These are phyloP conservation scores for Ogataea minuta DNA, from an alignment of 805 yeast genomes.

Conservation along the genomic window DNA sequence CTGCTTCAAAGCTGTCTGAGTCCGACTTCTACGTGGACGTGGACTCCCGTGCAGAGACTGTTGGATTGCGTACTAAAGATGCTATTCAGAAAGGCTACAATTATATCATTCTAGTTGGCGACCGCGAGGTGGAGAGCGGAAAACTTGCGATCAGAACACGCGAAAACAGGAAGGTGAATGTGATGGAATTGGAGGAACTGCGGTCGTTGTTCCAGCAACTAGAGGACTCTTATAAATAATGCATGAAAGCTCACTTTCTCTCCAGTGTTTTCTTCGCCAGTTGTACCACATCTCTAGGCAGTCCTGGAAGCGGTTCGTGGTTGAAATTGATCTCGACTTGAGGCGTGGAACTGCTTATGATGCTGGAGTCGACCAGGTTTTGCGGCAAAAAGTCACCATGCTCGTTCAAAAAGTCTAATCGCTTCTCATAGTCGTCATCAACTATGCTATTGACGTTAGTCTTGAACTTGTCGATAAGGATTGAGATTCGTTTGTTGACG, in stretches of 20 bases:
- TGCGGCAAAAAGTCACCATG: slow-evolving; percentile 58
- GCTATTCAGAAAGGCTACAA: slow-evolving; percentile 74
- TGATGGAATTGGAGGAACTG: slow-evolving; percentile 49
- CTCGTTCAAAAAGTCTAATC: slow-evolving; percentile 43
- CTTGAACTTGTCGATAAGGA: slow-evolving; percentile 42
- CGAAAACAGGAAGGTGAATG: slow-evolving; percentile 44
- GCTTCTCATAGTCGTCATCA: slow-evolving; percentile 41
- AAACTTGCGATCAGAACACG: slow-evolving; percentile 64
- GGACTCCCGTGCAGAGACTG: slow-evolving; percentile 71
- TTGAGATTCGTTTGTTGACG: slow-evolving; percentile 40
- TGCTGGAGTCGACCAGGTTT: slow-evolving; percentile 27
- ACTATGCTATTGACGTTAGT: slow-evolving; percentile 38
- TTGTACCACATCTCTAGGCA: slow-evolving; percentile 17
- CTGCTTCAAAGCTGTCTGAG: slow-evolving; percentile 55
- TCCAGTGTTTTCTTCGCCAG: slow-evolving; percentile 20
- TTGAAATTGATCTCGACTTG: slow-evolving; percentile 22
- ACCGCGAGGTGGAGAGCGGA: slow-evolving; percentile 63
- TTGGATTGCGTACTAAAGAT: slow-evolving; percentile 77
- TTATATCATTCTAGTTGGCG: slow-evolving; percentile 84
- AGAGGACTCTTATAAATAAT: slow-evolving; percentile 47
- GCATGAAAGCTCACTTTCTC: slow-evolving; percentile 2
- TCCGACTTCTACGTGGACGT: slow-evolving; percentile 71
- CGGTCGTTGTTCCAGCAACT: slow-evolving; percentile 50
- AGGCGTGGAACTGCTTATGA: slow-evolving; percentile 26
- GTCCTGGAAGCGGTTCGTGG: slow-evolving; percentile 23